Conservation (phyloP, 2,329 filamentous ascomycete genomes). For the Aspergillus neoniger region DNA sequence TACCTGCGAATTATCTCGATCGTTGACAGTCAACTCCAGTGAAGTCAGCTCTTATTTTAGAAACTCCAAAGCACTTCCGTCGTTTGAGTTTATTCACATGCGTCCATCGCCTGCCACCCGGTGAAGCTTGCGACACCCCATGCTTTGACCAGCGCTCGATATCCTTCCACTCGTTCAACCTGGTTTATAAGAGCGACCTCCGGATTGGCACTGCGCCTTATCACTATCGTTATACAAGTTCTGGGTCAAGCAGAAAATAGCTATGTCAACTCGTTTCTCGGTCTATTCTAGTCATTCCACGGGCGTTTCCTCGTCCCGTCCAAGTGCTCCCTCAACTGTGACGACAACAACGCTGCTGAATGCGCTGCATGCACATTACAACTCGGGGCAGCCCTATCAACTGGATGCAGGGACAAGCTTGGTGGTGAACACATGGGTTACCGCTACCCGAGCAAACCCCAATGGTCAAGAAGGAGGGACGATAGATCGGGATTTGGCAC, state of each 20-base stretch:
- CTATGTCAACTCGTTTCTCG: constrained; percentile 63
- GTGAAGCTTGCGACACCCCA: constrained; percentile 1
- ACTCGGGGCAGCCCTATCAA: constrained; percentile 76
- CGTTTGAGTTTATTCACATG: constrained; percentile 47
- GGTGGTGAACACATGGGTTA: constrained; percentile 94
- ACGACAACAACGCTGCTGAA: constrained; percentile 93
- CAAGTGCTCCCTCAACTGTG: constrained; percentile 68
- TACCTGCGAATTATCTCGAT: neutral
- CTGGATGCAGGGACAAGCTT: constrained; percentile 89
- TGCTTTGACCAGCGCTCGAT: constrained; percentile 2
- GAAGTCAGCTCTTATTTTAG: neutral
- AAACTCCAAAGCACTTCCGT: neutral
- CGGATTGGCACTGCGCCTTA: neutral
- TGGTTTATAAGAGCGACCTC: constrained; percentile 1
- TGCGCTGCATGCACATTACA: constrained; percentile 84
- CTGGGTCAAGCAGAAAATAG: constrained; percentile 27
- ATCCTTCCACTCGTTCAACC: constrained; percentile 2
- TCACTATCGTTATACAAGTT: neutral
- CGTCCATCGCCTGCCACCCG: constrained; percentile 1
- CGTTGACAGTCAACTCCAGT: neutral
- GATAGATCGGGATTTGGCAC: constrained; percentile 75
- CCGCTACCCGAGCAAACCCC: constrained; percentile 68
- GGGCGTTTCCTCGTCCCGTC: constrained; percentile 54
- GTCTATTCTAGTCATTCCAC: constrained; percentile 64
- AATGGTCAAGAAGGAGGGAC: constrained; percentile 73